phyloP scores from a whole-genome alignment of 148 eudicot species.

The Linanthus parryae region DNA sequence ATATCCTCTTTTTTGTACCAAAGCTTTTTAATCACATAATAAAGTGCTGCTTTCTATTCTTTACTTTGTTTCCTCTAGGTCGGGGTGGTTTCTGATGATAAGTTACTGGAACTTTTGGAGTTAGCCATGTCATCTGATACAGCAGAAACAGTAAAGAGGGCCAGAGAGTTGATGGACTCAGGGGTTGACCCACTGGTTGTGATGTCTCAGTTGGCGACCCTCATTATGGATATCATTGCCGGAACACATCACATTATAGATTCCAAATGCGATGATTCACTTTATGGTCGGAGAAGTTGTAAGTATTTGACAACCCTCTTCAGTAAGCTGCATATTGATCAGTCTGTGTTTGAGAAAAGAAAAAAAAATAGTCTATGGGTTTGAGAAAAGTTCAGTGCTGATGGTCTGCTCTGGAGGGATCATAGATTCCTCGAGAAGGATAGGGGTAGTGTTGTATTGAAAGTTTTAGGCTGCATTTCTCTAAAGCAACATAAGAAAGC shows the following conservation, averaged over 20 bases:
- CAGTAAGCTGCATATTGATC: background rate
- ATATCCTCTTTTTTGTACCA: too few species aligned
- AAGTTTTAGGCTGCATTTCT: background rate
- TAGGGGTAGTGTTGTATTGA: background rate
- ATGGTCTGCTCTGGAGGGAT: background rate
- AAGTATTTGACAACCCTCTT: conserved; percentile 24
- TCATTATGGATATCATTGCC: conserved; percentile 91
- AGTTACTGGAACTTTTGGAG: conserved; percentile 82
- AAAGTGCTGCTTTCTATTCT: background rate
- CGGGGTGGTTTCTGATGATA: conserved; percentile 88
- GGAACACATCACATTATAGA: conserved; percentile 62
- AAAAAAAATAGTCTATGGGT: too few species aligned
- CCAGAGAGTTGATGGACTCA: conserved; percentile 88
- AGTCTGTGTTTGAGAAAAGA: too few species aligned
- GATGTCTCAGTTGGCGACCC: conserved; percentile 84
- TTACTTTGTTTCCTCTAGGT: conserved; percentile 33
- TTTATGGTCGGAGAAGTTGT: conserved; percentile 63
- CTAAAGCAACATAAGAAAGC: background rate
- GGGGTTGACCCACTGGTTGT: conserved; percentile 84
- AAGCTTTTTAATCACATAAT: background rate
- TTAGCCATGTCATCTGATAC: conserved; percentile 92
- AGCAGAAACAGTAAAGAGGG: conserved; percentile 82
- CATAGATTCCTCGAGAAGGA: background rate
- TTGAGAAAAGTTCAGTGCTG: background rate
- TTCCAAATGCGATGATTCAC: conserved; percentile 39